Evolutionary conservation across 768 basidiomycete species (phyloP).

Genomic region (Lactarius hengduanensis): DNA sequence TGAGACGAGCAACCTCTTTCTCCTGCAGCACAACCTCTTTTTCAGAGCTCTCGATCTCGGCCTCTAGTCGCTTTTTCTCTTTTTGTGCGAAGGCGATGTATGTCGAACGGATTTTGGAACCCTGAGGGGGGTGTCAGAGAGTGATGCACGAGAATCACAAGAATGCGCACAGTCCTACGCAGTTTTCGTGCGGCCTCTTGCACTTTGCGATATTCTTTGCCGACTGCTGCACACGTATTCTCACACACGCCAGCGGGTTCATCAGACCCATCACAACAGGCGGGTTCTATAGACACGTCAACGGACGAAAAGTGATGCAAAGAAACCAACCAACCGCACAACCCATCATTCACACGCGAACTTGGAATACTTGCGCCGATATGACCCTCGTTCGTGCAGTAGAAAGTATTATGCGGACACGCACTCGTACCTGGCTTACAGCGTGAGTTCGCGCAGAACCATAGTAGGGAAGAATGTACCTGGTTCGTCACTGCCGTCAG

Average conservation of each 20-base stretch:
- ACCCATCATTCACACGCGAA: constrained; percentile 86
- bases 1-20: constrained; percentile 69
- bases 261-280: constrained; percentile 97
- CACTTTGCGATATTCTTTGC: constrained; percentile 64
- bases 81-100: constrained; percentile 87
- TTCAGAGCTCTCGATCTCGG: constrained; percentile 49
- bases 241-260: constrained; percentile 79
- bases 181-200: constrained; percentile 74
- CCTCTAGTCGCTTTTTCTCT: constrained; percentile 84
- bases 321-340: constrained; percentile 68
- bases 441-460: constrained; percentile 6
- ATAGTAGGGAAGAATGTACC: constrained; percentile 44
- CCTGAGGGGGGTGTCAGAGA: constrained; percentile 45
- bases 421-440: constrained; percentile 70
- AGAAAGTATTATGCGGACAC: constrained; percentile 72
- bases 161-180: constrained; percentile 65
- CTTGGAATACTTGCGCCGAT: constrained; percentile 75
- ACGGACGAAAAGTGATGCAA: neutral
- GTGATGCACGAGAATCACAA: neutral
- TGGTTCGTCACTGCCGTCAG: constrained; percentile 94
- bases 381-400: constrained; percentile 87
- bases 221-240: constrained; percentile 74
- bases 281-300: constrained; percentile 56
- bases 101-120: constrained; percentile 84
- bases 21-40: constrained; percentile 62